These are phyloP conservation scores for Dactylorhiza incarnata DNA, from an alignment of 106 monocot genomes.

Conservation along the genomic window DNA sequence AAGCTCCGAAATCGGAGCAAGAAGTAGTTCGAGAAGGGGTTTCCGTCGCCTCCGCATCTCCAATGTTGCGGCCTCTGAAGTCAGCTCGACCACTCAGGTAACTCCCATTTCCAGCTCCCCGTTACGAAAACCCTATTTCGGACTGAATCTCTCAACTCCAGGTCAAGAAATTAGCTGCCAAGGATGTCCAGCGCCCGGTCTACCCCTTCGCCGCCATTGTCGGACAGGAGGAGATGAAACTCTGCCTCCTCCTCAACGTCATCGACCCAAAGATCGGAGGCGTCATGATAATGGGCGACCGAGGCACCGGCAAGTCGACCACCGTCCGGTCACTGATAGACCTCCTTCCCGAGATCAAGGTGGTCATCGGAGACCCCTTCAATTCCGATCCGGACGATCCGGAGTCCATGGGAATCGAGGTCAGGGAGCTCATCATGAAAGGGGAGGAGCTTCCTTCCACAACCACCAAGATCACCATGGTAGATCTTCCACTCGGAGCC, in stretches of 20 bases:
- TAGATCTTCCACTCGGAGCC: slow-evolving; percentile 95
- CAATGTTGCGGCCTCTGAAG: slow-evolving; percentile 39
- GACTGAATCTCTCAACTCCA: slow-evolving; percentile 1
- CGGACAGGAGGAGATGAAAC: slow-evolving; percentile 99
- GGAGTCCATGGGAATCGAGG: slow-evolving; percentile 80
- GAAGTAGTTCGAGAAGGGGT: slow-evolving; percentile 1
- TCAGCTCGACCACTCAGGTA: slow-evolving; percentile 34
- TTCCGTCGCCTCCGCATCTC: slow-evolving; percentile 18
- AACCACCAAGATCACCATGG: slow-evolving; percentile 84
- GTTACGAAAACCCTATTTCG: not conserved
- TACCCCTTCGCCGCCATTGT: slow-evolving; percentile 95
- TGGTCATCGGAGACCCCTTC: slow-evolving; percentile 91
- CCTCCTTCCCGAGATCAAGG: slow-evolving; percentile 74
- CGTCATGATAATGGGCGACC: slow-evolving; percentile 99
- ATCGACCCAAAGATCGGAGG: slow-evolving; percentile 99
- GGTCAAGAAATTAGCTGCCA: slow-evolving; percentile 33
- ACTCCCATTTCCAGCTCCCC: not conserved
- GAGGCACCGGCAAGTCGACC: slow-evolving; percentile 98
- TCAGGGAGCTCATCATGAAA: slow-evolving; percentile 36
- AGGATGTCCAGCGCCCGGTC: slow-evolving; percentile 87
- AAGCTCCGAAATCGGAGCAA: not conserved
- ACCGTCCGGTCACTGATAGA: slow-evolving; percentile 90
- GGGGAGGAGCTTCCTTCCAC: slow-evolving; percentile 43
- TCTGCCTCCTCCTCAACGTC: slow-evolving; percentile 92
- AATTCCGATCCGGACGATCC: slow-evolving; percentile 94